phyloP scores from a whole-genome alignment of 2,329 filamentous ascomycete genomes.

The Nannizziopsis arthrosporioides region DNA sequence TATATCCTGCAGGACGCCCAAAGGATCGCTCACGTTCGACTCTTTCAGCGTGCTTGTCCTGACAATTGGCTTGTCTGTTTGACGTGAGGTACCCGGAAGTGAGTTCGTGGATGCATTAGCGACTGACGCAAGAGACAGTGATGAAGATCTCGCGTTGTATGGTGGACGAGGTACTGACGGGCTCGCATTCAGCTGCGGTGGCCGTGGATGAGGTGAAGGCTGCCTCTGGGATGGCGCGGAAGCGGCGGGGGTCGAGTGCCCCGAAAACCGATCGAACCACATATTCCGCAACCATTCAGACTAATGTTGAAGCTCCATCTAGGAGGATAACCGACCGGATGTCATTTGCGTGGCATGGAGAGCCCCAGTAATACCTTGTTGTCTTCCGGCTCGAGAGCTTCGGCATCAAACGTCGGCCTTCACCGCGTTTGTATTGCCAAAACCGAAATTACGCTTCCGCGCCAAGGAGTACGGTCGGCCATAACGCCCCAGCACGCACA shows the following conservation, averaged over 20 bases:
- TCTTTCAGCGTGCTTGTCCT: slow-evolving; percentile 41
- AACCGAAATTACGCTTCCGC: not conserved
- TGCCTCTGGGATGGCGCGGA: slow-evolving; percentile 54
- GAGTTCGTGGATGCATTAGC: slow-evolving; percentile 67
- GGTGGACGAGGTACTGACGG: slow-evolving; percentile 57
- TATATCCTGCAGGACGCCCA: slow-evolving; percentile 55
- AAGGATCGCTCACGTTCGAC: slow-evolving; percentile 52
- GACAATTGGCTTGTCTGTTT: slow-evolving; percentile 56
- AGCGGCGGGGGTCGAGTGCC: slow-evolving; percentile 54
- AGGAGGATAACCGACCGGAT: not conserved
- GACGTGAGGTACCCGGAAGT: slow-evolving; percentile 53
- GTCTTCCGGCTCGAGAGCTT: too few relatives aligned
- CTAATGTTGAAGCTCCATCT: slow-evolving; percentile 3
- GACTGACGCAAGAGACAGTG: slow-evolving; percentile 59
- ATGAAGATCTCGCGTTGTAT: slow-evolving; percentile 60
- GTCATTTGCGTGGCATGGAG: not conserved
- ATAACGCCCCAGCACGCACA: slow-evolving; percentile 2
- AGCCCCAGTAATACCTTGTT: not conserved
- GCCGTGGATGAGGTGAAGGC: slow-evolving; percentile 58
- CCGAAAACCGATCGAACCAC: slow-evolving; percentile 84
- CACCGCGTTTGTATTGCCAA: too few relatives aligned
- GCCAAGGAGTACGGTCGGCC: slow-evolving; percentile 2
- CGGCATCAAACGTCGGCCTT: too few relatives aligned
- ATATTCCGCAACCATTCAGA: slow-evolving; percentile 37
- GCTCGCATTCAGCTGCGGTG: slow-evolving; percentile 57